Evolutionary conservation across 495 filamentous ascomycete genomes (phyloP), one percentile per base, ranked within the genome.

Genomic region (Xylaria scruposa): DNA sequence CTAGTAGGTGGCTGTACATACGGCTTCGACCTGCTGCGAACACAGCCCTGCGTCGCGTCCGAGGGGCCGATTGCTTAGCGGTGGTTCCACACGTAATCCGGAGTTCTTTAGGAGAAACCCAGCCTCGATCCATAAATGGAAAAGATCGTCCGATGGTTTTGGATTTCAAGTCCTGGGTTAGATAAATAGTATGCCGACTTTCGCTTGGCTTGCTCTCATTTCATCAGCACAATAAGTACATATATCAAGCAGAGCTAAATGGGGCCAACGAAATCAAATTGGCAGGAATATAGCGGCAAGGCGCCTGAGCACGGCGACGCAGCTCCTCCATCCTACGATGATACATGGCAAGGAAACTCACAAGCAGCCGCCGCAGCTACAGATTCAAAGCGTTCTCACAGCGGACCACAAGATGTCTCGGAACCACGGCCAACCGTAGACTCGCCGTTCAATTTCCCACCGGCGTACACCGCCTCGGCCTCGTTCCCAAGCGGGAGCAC

Each of bases 381-480:
- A 21, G 64, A 62, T n/a, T 53, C 54, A 3, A 72, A 67, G 62
- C 54, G 38, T 47, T 36, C 47, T n/a, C n/a, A 33, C n/a, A 24
- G 15, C 24, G 62, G 26, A 49, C 47, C 60, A 40, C n/a, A 65
- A 17, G 19, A 71, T 26, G 42, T 53, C 44, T 31, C 44, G 4
- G 63, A 26, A 17, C 5, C 40, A 21, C 40, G 36, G 42, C 72
- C 73, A 24, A 78, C 74, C 4, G 62, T 73, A 49, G 70, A 67
- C 4, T 72, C 73, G 2, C 75, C 76, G 1, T 78, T 77, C 59
- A 75, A 75, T 46, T 78, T 78, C 68, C 76, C 76, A 49, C 65
- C 70, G n/a, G 29, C 62, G 0, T 72, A 56, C 49, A 65, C 36
- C 1, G 31, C 59, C 33, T 26, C 67, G 46, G 36, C 66, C 2